Evolutionary conservation across 2,329 filamentous ascomycete genomes (phyloP).

Genomic region (Cladophialophora immunda): DNA sequence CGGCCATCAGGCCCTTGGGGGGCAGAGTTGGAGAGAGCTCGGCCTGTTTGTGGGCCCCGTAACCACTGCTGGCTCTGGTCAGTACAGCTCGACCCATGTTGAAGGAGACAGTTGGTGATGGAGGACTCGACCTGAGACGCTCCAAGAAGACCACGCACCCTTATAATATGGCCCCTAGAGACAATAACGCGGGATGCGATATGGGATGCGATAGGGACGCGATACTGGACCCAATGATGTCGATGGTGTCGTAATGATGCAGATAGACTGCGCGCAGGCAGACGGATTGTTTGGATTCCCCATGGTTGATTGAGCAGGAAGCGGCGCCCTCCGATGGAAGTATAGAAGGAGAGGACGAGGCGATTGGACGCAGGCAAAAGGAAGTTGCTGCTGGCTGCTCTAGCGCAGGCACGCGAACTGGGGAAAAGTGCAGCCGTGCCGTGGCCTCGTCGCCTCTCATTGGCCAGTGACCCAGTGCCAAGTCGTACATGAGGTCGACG

Average conservation of each 20-base stretch:
- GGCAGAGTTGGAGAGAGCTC: conserved; percentile 7
- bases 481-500: conserved; percentile 1
- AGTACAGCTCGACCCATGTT: conserved; percentile 27
- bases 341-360: conserved; percentile 11
- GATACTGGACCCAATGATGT: conserved; percentile 22
- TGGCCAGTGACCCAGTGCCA: not conserved
- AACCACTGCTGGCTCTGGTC: conserved; percentile 32
- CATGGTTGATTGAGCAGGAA: conserved; percentile 24
- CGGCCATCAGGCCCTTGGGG: conserved; percentile 23
- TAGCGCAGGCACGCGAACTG: not conserved
- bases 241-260: conserved; percentile 30
- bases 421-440: conserved; percentile 34
- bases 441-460: not conserved
- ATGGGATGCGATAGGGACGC: conserved; percentile 4
- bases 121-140: not conserved
- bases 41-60: conserved; percentile 30
- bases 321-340: conserved; percentile 36
- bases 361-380: conserved; percentile 1
- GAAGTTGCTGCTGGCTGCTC: not conserved
- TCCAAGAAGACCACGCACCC: conserved; percentile 18
- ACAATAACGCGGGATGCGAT: too few relatives aligned
- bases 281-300: conserved; percentile 27
- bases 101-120: not conserved
- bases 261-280: conserved; percentile 28
- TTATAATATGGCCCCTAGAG: conserved; percentile 33